phyloP scores from a whole-genome alignment of 1,284 basidiomycete genomes.

The Heterobasidion parviporum region DNA sequence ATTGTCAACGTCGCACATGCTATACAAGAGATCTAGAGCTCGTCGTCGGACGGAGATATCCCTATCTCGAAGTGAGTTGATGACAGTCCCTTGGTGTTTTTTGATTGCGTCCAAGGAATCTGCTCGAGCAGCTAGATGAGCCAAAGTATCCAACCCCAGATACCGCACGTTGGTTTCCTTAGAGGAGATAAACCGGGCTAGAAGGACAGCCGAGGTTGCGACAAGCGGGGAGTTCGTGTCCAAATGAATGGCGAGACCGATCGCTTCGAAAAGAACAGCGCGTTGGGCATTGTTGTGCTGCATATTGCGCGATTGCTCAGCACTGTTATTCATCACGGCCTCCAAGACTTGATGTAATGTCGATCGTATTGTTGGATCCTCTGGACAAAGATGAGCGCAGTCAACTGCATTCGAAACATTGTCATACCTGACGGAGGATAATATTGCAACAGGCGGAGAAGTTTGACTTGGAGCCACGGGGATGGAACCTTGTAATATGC shows the following conservation, averaged over 20 bases:
- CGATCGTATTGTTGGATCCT: conserved; percentile 74
- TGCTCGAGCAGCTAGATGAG: conserved; percentile 90
- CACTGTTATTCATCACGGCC: conserved; percentile 87
- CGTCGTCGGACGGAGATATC: conserved; percentile 95
- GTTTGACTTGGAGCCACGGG: conserved; percentile 97
- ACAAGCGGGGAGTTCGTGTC: conserved; percentile 90
- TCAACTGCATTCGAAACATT: background rate
- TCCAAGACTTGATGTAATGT: conserved; percentile 83
- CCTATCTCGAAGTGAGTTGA: conserved; percentile 89
- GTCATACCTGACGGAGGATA: conserved; percentile 82
- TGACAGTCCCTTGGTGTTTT: conserved; percentile 93
- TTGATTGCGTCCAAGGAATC: conserved; percentile 91
- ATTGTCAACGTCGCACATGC: conserved; percentile 97
- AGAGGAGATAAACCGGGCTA: conserved; percentile 93
- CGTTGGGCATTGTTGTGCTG: conserved; percentile 99
- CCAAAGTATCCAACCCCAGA: conserved; percentile 96
- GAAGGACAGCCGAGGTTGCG: conserved; percentile 81
- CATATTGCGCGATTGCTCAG: conserved; percentile 89
- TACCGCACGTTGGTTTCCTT: conserved; percentile 99
- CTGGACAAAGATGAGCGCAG: conserved; percentile 28
- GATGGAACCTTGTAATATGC: conserved; percentile 97
- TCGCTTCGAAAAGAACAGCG: conserved; percentile 97
- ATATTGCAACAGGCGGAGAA: conserved; percentile 89
- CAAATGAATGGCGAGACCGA: conserved; percentile 93
- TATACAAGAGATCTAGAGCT: conserved; percentile 93